Evolutionary conservation across 2,329 filamentous ascomycete genomes (phyloP).

Genomic region (Fusarium pininemorale): DNA sequence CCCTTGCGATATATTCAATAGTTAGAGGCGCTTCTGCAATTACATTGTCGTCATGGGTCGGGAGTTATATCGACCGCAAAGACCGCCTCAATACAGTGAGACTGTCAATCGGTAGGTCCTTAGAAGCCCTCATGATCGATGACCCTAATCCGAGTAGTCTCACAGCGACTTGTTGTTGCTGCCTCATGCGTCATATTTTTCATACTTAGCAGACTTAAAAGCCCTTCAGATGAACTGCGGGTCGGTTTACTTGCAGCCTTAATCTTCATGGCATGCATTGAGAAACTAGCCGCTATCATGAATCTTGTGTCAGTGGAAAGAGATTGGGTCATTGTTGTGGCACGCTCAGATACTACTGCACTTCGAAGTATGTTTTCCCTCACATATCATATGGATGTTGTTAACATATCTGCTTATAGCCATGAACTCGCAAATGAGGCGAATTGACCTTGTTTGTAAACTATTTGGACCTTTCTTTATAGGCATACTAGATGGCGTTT

Average conservation of each 20-base stretch:
- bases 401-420: constrained; percentile 34
- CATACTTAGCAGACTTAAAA: constrained; percentile 20
- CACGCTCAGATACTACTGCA: constrained; percentile 28
- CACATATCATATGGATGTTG: neutral
- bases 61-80: constrained; percentile 65
- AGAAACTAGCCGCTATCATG: constrained; percentile 72
- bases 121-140: neutral
- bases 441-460: constrained; percentile 69
- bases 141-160: constrained; percentile 36
- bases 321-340: constrained; percentile 66
- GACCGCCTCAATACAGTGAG: constrained; percentile 61
- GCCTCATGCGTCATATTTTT: constrained; percentile 59
- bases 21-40: constrained; percentile 66
- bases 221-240: constrained; percentile 7
- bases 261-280: constrained; percentile 69
- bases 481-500: constrained; percentile 59
- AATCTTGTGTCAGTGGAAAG: constrained; percentile 76
- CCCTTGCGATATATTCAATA: constrained; percentile 75
- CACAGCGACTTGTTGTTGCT: constrained; percentile 56
- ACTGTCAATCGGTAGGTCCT: constrained; percentile 54
- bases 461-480: constrained; percentile 65
- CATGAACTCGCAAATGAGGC: constrained; percentile 68
- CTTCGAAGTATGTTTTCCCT: constrained; percentile 23
- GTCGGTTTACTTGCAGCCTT: constrained; percentile 47
- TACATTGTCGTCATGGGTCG: constrained; percentile 66